Base-by-base conservation (phyloP, 2,329 filamentous ascomycete genomes). In the Atkinsonella hypoxylon region DNA sequence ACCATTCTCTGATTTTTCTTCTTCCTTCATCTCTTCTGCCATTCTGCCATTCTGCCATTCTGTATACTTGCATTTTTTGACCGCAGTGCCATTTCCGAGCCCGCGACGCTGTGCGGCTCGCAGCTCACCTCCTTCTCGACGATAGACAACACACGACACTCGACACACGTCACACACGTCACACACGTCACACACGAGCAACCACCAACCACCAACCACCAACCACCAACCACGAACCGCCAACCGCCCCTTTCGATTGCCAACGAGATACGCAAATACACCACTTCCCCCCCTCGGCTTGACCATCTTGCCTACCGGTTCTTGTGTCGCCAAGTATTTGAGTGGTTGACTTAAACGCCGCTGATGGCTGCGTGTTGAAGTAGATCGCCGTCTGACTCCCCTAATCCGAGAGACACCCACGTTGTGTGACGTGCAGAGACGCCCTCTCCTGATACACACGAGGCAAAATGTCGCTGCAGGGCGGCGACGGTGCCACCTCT, bases 381-480 rank as follows among this genome's bases (percentile, higher is more conserved):
- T 40, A n/a, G 17, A 46, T 22, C 50, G 22, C 10, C 30, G n/a
- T 22, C 38, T 18, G 15, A 49, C 13, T n/a, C 26, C n/a, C n/a
- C 44, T 47, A 22, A 48, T 44, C 36, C 47, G 36, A 38, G 18
- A 41, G 22, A 39, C 43, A 42, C 31, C n/a, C 18, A 38, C 9
- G 31, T 30, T 38, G 47, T 49, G 31, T 41, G 36, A 15, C 31
- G 45, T 9, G 4, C 26, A 44, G 36, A 48, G 30, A 32, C 49
- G 49, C 49, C 26, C 32, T 13, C 42, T 11, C 30, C 18, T 44
- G 30, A 49, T 31, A 40, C 46, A 53, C 45, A 43, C 39, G 56
- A 53, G 52, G 51, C 55, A 57, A 51, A 58, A 69, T 69, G 67
- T 61, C 65, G 55, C 64, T 66, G 56, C 58, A 57, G 49, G 62